Conservation (phyloP, 148 eudicot species). For the Vaccinium macrocarpon region DNA sequence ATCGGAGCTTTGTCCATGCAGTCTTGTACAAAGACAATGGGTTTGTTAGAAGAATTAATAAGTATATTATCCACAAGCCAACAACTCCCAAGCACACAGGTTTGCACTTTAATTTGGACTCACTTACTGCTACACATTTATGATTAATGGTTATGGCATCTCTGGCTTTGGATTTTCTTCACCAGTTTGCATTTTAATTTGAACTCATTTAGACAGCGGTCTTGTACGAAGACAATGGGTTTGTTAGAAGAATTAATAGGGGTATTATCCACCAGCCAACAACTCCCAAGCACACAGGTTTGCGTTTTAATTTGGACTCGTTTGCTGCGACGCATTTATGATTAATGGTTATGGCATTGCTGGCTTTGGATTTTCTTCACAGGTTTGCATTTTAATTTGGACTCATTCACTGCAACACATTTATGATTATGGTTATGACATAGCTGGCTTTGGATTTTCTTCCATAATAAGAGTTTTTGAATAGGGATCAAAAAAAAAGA, state of each 20-base stretch:
- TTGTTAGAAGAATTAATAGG: not conserved
- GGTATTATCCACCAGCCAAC: slow-evolving; percentile 12
- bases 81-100: slow-evolving; percentile 6
- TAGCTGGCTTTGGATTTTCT: slow-evolving; percentile 18
- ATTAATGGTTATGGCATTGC: slow-evolving; percentile 12
- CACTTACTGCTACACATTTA: not conserved
- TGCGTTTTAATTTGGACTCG: not conserved
- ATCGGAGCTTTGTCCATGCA: too few relatives aligned
- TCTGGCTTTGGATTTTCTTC: slow-evolving; percentile 20
- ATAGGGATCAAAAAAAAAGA: too few relatives aligned
- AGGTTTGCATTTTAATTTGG: too few relatives aligned
- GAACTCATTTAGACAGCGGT: too few relatives aligned
- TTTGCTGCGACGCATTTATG: not conserved
- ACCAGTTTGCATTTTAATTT: too few relatives aligned
- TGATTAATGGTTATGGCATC: slow-evolving; percentile 11
- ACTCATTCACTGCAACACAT: not conserved
- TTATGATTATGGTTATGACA: slow-evolving; percentile 13
- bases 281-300: slow-evolving; percentile 12
- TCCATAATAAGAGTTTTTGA: not conserved
- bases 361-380: slow-evolving; percentile 19
- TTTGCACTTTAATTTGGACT: not conserved
- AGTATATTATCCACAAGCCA: slow-evolving; percentile 13
- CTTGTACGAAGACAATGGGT: too few relatives aligned
- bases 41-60: not conserved
- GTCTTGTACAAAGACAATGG: too few relatives aligned